phyloP scores from a whole-genome alignment of 306 rosid species.

The Chamaecrista fasciculata region DNA sequence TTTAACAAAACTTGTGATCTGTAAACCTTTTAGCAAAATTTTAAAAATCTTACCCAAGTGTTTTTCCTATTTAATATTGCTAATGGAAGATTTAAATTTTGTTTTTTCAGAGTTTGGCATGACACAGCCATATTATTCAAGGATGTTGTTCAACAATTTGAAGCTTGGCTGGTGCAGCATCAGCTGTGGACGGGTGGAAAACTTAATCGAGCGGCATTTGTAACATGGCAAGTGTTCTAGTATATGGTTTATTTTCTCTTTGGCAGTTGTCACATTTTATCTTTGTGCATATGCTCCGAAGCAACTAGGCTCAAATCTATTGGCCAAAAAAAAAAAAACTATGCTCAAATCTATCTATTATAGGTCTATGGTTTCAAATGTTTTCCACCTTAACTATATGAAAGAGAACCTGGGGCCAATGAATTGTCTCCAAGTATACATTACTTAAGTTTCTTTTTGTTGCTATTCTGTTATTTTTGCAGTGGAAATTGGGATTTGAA shows the following conservation, averaged over 20 bases:
- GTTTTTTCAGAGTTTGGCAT: constrained; percentile 77
- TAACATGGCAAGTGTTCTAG: constrained; percentile 64
- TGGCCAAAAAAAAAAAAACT: no score
- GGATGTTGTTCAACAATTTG: constrained; percentile 78
- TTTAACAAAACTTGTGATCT: no score
- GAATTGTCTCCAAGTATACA: neutral
- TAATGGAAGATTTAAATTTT: neutral
- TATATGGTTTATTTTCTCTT: constrained; percentile 18
- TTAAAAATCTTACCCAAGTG: no score
- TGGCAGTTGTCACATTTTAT: neutral
- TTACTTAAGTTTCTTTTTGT: constrained; percentile 12
- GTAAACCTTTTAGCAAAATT: no score
- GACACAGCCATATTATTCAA: constrained; percentile 81
- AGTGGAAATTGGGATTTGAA: constrained; percentile 99
- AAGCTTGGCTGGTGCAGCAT: constrained; percentile 70
- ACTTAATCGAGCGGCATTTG: constrained; percentile 73
- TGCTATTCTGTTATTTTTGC: constrained; percentile 21
- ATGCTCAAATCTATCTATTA: neutral
- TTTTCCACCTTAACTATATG: neutral
- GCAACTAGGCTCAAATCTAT: neutral
- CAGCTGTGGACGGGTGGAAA: constrained; percentile 58
- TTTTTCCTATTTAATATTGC: neutral
- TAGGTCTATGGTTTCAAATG: neutral
- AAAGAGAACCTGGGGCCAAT: neutral
- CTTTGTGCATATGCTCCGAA: neutral